A percentile compares a stretch with the other conserved stretches of the same genome.
phyloP scores from a whole-genome alignment of 202 grass and related monocot genomes.

The Brachypodium distachyon region DNA sequence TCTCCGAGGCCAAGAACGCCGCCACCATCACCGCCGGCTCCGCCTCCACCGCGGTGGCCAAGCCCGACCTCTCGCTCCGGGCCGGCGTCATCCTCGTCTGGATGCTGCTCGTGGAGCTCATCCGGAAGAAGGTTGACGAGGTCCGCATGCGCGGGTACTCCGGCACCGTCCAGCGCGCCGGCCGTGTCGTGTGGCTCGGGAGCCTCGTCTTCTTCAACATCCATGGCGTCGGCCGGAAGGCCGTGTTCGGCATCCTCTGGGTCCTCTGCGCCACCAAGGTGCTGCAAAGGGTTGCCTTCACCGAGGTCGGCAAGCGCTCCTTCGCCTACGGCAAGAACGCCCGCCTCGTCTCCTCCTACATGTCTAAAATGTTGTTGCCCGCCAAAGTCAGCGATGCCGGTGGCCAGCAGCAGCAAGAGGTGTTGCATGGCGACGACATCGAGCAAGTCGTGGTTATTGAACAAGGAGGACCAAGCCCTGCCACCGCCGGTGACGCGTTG shows the following conservation, averaged over 20 bases:
- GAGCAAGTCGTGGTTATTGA: no score
- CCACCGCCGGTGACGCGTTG: neutral
- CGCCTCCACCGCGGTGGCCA: neutral
- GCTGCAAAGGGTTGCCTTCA: neutral
- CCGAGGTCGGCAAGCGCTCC: neutral
- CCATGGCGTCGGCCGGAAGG: neutral
- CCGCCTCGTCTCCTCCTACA: neutral
- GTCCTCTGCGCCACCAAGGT: neutral
- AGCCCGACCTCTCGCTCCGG: neutral
- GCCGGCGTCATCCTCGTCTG: neutral
- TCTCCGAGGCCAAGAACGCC: no score
- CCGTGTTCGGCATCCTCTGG: no score
- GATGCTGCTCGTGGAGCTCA: conserved; percentile 8
- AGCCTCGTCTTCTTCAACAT: conserved; percentile 4
- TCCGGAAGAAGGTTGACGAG: neutral
- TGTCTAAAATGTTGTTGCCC: neutral
- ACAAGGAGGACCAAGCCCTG: no score
- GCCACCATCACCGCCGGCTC: neutral
- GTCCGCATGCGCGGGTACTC: neutral
- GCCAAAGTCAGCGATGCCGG: neutral
- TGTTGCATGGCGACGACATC: neutral
- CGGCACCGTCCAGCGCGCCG: neutral
- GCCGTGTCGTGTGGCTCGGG: neutral
- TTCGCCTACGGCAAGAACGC: conserved; percentile 15
- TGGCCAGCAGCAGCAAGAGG: no score